Percentiles rank a stretch among this genome's conserved stretches.
These are phyloP conservation scores for Babesia sp. DNA, from an alignment of 169 alveolate genomes.

Conservation along the genomic window DNA sequence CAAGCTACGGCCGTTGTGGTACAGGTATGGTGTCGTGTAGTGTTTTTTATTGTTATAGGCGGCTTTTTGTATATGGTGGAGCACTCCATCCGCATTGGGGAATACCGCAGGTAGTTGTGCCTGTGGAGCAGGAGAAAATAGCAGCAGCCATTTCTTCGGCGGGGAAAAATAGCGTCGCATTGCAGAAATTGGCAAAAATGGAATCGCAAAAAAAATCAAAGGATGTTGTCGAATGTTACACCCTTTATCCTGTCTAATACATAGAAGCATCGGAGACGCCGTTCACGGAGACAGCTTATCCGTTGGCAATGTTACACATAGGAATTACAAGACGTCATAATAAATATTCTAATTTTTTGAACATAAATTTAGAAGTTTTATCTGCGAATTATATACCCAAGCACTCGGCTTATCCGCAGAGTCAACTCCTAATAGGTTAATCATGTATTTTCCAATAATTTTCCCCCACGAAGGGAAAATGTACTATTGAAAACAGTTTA, in stretches of 20 bases:
- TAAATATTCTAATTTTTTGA: too few species aligned
- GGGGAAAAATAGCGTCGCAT: background rate
- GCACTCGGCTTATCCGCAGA: too few species aligned
- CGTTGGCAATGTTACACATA: too few species aligned
- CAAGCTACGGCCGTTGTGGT: slow-evolving; percentile 69
- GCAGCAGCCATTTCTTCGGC: background rate
- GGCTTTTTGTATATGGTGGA: slow-evolving; percentile 83
- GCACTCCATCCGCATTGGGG: slow-evolving; percentile 90
- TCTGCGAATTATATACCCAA: too few species aligned
- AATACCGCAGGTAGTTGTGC: slow-evolving; percentile 84
- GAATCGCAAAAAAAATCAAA: background rate
- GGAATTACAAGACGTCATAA: too few species aligned
- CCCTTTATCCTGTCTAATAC: slow-evolving; percentile 48
- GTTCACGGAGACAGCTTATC: background rate
- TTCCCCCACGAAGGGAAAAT: background rate
- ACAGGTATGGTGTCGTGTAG: slow-evolving; percentile 32
- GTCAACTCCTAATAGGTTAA: too few species aligned
- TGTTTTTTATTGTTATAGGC: slow-evolving; percentile 34
- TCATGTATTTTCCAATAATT: too few species aligned
- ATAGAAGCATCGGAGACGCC: background rate
- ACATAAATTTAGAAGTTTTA: too few species aligned
- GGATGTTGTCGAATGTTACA: slow-evolving; percentile 38
- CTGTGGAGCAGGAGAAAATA: slow-evolving; percentile 36
- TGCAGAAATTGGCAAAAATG: background rate
- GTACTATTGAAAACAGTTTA: too few species aligned